Evolutionary conservation across 345 rosid genomes (phyloP).

Genomic region (Lenwebbia sp.): DNA sequence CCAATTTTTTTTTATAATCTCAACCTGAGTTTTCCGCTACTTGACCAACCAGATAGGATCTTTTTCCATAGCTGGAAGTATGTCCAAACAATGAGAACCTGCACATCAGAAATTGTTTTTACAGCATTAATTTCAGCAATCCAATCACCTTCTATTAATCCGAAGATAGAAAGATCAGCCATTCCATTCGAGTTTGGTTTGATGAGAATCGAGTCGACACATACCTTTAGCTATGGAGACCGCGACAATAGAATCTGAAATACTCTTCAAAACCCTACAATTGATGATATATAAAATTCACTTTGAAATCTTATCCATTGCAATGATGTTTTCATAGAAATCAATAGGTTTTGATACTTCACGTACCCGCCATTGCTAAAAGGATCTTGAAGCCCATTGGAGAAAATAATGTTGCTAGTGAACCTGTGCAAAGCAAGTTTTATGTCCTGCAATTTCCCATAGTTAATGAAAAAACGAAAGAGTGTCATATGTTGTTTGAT

Average conservation of each 20-base stretch:
- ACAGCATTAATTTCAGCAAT: neutral
- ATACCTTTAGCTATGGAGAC: slow-evolving; percentile 24
- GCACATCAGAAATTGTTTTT: neutral
- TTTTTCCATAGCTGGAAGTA: neutral
- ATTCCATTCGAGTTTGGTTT: neutral
- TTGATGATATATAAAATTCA: neutral
- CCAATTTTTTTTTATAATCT: slow-evolving; percentile 26
- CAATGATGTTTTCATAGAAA: neutral
- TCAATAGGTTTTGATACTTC: neutral
- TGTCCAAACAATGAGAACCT: slow-evolving; percentile 41
- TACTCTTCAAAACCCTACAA: slow-evolving; percentile 21
- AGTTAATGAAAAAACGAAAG: neutral
- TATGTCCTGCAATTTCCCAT: neutral
- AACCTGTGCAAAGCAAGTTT: neutral
- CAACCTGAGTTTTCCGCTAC: slow-evolving; percentile 17
- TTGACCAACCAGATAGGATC: slow-evolving; percentile 26
- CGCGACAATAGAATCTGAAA: slow-evolving; percentile 29
- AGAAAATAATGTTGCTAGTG: neutral
- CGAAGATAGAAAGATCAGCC: neutral
- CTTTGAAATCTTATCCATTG: neutral
- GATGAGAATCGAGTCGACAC: neutral
- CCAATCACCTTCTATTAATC: neutral
- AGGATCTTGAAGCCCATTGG: neutral
- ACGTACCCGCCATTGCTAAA: neutral
- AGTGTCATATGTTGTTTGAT: neutral